Base-by-base conservation (phyloP, 176 grass and related monocot genomes). In the Tillandsia fasciculata region DNA sequence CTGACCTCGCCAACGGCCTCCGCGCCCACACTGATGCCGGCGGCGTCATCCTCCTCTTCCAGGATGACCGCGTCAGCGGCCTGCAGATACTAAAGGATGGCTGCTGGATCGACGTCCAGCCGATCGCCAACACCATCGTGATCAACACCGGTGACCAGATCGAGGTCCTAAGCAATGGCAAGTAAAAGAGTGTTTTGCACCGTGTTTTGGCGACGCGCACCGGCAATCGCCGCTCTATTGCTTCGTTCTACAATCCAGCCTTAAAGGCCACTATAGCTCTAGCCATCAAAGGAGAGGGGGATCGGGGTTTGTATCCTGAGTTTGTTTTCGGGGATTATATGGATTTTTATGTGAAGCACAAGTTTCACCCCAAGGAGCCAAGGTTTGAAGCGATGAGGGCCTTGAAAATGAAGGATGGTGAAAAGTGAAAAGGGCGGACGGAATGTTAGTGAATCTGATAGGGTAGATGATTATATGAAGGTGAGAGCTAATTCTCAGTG, bases 101-200 rank as follows among this genome's bases (percentile, higher is more conserved):
- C 65, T 10, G 10, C 10, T 96, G 93, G 93, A n/a, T 76, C 72
- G 81, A 96, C 70, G 93, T 90, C 20, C 93, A 92, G 76, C 89
- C 93, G 22, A 8, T 96, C 26, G 61, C 76, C 28, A 76, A 96
- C 70, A 81, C 93, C 81, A 90, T 96, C 76, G 93, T 96, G 24
- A 80, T 96, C 77, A 96, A 96, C 89, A 96, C 85, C n/a, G 93
- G 93, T 17, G 93, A 96, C 64, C 93, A 96, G 79, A 85, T 96
- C 47, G 93, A 96, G 86, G 88, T 91, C 26, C 12, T 96, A 51
- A 92, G 70, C 72, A 96, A 96, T 49, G 93, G 93, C 4, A 79
- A 80, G 49, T 96, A 90, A 14, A 89, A 87, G 83, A 96, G 93
- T 70, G 86, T 78, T 22, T 96, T 88, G 93, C 93, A 96, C 89